Base-by-base conservation (phyloP, 78 protist species). In the Cavenderia fasciculata region DNA sequence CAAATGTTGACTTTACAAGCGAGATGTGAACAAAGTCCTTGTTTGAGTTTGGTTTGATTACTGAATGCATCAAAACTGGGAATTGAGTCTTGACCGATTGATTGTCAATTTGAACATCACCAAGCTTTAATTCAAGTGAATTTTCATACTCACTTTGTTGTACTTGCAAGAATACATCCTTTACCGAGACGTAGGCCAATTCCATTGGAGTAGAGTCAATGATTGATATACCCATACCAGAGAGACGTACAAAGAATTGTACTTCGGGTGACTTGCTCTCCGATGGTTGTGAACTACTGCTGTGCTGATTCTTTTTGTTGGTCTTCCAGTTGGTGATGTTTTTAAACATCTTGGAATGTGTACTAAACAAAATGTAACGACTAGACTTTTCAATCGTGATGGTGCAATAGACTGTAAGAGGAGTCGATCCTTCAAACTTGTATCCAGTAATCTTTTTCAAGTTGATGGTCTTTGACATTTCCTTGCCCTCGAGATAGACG, bases 61-160 rank as follows among this genome's bases (percentile, higher is more conserved):
- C 31, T 16, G 59, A 68, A n/a, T 56, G 63, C 4, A 90, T 19
- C 4, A 90, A 31, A 7, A 75, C 86, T 2, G 87, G 87, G 77
- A 82, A 90, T n/a, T 79, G 86, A 1, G 94, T 90, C 57, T 63
- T 66, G 25, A 68, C 59, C 56, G 78, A 40, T 61, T 90, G 94
- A 62, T 90, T 90, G 31, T 90, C 94, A 25, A 90, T 59, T 63
- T 90, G 93, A 4, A 77, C 8, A 16, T 86, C 90, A 0, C 77
- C 90, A 19, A 82, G 23, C 49, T 82, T 82, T 34, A 82, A 44
- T 33, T 82, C 90, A 0, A 82, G 44, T 3, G 90, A 66, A 14
- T 65, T 82, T 31, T 82, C 90, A 41, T 34, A 38, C 21, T 43
- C 2, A 4, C 59, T 36, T 36, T 82, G 90, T 10, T 74, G 62